phyloP scores from a whole-genome alignment of 148 eudicot genomes.

The Silene uniflora region DNA sequence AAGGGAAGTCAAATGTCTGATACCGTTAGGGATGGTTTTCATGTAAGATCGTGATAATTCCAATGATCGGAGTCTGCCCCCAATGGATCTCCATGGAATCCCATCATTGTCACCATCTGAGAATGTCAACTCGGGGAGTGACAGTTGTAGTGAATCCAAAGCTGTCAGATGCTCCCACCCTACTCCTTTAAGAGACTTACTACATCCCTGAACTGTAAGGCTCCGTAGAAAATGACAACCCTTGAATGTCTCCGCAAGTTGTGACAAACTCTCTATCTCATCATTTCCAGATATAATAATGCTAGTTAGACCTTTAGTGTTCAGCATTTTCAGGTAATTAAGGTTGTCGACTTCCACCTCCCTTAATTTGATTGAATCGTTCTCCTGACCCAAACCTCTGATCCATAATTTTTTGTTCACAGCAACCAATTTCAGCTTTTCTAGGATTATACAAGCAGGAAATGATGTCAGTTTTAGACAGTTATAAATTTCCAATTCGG shows the following conservation, averaged over 20 bases:
- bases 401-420: neutral
- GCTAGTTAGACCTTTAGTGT: neutral
- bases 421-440: neutral
- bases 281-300: neutral
- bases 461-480: neutral
- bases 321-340: neutral
- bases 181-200: neutral
- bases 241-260: neutral
- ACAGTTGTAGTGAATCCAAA: too few species aligned
- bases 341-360: neutral
- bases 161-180: constrained; percentile 15
- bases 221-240: neutral
- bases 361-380: neutral
- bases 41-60: too few species aligned
- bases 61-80: neutral
- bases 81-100: constrained; percentile 4
- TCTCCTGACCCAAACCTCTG: neutral
- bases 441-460: neutral
- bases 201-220: neutral
- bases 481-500: neutral
- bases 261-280: neutral
- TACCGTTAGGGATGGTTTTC: too few species aligned
- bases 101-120: neutral
- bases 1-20: too few species aligned
- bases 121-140: too few species aligned